Evolutionary conservation across 441 rosid species (phyloP).

Genomic region (Manihot esculenta): DNA sequence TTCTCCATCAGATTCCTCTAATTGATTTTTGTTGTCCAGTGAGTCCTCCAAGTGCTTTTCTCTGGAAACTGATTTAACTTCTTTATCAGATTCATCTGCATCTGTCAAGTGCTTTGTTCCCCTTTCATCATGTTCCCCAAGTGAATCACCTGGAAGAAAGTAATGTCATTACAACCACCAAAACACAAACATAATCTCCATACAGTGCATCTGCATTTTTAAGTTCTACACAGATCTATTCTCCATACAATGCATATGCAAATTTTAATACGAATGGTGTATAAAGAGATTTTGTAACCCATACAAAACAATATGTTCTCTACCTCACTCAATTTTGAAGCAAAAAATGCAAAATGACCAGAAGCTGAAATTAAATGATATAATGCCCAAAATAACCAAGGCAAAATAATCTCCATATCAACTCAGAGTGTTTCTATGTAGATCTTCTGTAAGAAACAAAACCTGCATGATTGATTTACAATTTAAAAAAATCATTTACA

Average conservation of each 20-base stretch:
- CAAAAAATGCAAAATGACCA: background rate
- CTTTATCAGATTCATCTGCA: conserved; percentile 45
- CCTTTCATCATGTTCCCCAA: conserved; percentile 36
- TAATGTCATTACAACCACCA: background rate
- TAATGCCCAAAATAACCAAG: background rate
- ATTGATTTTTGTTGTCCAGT: conserved; percentile 33
- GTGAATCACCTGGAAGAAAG: conserved; percentile 40
- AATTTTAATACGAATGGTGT: too few relatives aligned
- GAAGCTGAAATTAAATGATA: background rate
- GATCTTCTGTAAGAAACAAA: background rate
- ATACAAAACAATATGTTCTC: too few relatives aligned
- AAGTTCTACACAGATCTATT: too few relatives aligned
- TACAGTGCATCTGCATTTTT: background rate
- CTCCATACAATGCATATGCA: too few relatives aligned
- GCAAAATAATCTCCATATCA: background rate
- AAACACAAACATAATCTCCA: background rate
- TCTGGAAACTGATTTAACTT: conserved; percentile 37
- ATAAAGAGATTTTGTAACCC: too few relatives aligned
- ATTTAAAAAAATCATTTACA: background rate
- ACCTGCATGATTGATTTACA: background rate
- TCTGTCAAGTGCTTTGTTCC: conserved; percentile 31
- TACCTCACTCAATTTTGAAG: background rate
- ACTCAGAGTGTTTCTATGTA: background rate
- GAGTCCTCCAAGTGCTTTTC: conserved; percentile 39
- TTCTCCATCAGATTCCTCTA: conserved; percentile 48